Evolutionary conservation across 148 eudicot species (phyloP), one percentile per base, ranked within the genome.

Genomic region (Chenopodium formosanum): DNA sequence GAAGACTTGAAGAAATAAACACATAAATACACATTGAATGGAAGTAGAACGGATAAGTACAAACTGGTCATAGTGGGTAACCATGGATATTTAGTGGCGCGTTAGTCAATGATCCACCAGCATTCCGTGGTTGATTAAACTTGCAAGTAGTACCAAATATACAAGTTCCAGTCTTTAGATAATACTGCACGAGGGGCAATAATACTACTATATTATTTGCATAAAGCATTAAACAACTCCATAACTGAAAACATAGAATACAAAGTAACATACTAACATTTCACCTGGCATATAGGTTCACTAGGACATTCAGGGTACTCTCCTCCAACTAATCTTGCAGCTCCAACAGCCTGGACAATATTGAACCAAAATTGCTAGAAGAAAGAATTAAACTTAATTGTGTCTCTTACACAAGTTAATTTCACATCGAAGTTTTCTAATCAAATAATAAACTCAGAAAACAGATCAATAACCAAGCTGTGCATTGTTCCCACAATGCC

Each of bases 61-160:
- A 65, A 85, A 95, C 97, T 92, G 86, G 93, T 78, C 97, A 88
- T 85, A 91, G 83, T 76, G 98, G 98, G 85, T 86, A 92, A 85
- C 97, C 98, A 83, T 91, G 86, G 82, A 82, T 88, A 89, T 95
- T 95, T 68, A 89, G 84, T 66, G 89, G 90, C 74, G 88, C 92
- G 81, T 85, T 87, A 79, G 86, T 89, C 79, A 86, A 84, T 53
- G 92, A 91, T 88, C 92, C 94, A 84, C 91, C 97, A 76, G 88
- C 90, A 81, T 90, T 84, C 88, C 92, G 89, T 9, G 99, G 99
- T 74, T 95, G 97, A 85, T 93, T 85, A 76, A 92, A 95, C 85
- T 95, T 95, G 89, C 99, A 95, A 80, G 95, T 88, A 7, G 87
- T 85, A 78, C 97, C 97, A 87, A 92, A 95, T 89, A 93, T 95